Percentiles rank a stretch among this genome's conserved stretches.
Evolutionary conservation across 768 basidiomycete species (phyloP).

Genomic region (Favolaschia claudopus): DNA sequence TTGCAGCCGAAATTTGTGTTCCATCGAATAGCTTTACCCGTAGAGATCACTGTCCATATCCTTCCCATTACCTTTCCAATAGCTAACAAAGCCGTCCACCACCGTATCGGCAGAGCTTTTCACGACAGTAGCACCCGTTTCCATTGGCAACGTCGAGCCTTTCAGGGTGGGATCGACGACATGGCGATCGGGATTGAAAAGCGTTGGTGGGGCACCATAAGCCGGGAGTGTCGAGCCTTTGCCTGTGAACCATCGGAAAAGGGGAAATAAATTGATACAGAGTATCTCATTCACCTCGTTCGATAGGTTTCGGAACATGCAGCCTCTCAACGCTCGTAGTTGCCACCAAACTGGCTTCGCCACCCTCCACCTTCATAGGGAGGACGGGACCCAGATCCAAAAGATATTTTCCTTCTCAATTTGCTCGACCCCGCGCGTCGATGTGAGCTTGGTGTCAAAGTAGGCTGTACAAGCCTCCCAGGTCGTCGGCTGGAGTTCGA

Average conservation of each 20-base stretch:
- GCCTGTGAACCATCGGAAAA: too few species aligned
- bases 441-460: neutral
- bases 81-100: slow-evolving; percentile 9
- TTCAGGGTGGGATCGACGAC: slow-evolving; percentile 6
- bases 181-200: slow-evolving; percentile 6
- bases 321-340: slow-evolving; percentile 4
- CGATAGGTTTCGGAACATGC: slow-evolving; percentile 1
- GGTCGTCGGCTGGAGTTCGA: slow-evolving; percentile 7
- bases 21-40: too few species aligned
- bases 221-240: slow-evolving; percentile 17
- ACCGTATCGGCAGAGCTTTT: slow-evolving; percentile 3
- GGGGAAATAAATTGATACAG: too few species aligned
- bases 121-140: neutral
- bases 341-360: slow-evolving; percentile 3
- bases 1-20: too few species aligned
- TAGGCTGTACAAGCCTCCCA: slow-evolving; percentile 6
- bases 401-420: slow-evolving; percentile 8
- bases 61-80: slow-evolving; percentile 19
- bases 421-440: neutral
- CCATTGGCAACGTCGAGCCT: neutral
- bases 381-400: slow-evolving; percentile 10
- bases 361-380: neutral
- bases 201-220: slow-evolving; percentile 12
- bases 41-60: too few species aligned
- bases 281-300: neutral